Evolutionary conservation across 805 yeast genomes (phyloP), one percentile per base, ranked within the genome.

Genomic region (Myxozyma lipomycoides): DNA sequence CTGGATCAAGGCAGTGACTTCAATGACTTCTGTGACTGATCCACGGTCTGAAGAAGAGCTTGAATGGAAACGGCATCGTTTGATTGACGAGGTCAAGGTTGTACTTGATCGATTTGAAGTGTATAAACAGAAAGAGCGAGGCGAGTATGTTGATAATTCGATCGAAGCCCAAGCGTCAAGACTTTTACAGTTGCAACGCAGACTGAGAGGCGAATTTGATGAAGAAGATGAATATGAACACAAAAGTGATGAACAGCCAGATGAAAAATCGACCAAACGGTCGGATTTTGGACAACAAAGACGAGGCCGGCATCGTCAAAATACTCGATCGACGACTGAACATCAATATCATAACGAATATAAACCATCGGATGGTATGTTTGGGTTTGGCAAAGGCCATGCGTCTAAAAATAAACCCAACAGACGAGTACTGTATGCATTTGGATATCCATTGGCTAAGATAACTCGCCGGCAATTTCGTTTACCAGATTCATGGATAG

Each of bases 1-100:
- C 18, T 55, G 59, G 59, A 22, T 34, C n/a, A 52, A 48, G 28
- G 46, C 45, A 12, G 59, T 55, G 6, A 17, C 41, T 19, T 28
- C 52, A 23, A 48, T 55, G 53, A 52, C 57, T 3, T 53, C 53
- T 6, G 48, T 55, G 10, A 12, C n/a, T 3, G 51, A 55, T 40
- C 48, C 53, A 4, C 39, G 40, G 30, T 34, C 34, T 17, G 53
- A 41, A 9, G 18, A 28, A 12, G 59, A 52, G 30, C 35, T 55
- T 10, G 22, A 24, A 12, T 17, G 10, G 7, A 55, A 55, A 38
- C 50, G 59, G 3, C 41, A 37, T 9, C 25, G 26, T 28, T 40
- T 55, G 22, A 37, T 55, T 6, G 12, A 4, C 10, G 59, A 55
- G 28, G 37, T 55, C 2, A 28, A 39, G 28, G 38, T 42, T 9